Evolutionary conservation across 495 filamentous ascomycete genomes (phyloP), one percentile per base, ranked within the genome.

Genomic region (Xylaria grammica): DNA sequence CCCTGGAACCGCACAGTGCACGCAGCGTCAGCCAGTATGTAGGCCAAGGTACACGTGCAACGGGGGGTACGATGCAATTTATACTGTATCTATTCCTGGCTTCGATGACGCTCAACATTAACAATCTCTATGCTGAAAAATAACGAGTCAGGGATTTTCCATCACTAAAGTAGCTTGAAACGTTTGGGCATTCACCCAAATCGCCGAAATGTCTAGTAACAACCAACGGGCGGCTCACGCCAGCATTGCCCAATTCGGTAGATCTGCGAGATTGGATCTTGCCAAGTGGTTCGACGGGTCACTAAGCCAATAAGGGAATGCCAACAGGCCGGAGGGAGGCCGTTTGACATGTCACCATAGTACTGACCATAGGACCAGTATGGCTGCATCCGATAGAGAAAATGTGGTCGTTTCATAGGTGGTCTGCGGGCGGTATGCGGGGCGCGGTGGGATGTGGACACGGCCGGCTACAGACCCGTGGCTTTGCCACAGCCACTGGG

Each of bases 221-320:
- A 15, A 19, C 27, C 26, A 48, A 48, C 42, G 36, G 32, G 27
- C 34, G 27, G 27, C 24, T 13, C 4, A 19, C 20, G 7, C 20
- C 38, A 19, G 13, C 26, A 36, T 27, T 58, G 40, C n/a, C 38
- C 26, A 36, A 58, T 58, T 13, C 38, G 26, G 54, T 45, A 30
- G 54, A 58, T 45, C 38, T 17, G n/a, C 56, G 29, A 48, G 56
- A 59, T 48, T 26, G 17, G 29, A 53, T 62, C 48, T 32, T 34
- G 50, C 38, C 36, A 55, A 32, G 48, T 17, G 22, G 8, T 15
- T 44, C 42, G 46, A 27, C 34, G 1, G 9, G 2, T 19, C 26
- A 32, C 51, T 45, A 40, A 24, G 24, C 62, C 62, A 64, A 64
- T 64, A 36, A 20, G 53, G 32, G 53, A 27, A 27, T 64, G 62